phyloP scores from a whole-genome alignment of 306 rosid genomes.

The Trifolium dubium region DNA sequence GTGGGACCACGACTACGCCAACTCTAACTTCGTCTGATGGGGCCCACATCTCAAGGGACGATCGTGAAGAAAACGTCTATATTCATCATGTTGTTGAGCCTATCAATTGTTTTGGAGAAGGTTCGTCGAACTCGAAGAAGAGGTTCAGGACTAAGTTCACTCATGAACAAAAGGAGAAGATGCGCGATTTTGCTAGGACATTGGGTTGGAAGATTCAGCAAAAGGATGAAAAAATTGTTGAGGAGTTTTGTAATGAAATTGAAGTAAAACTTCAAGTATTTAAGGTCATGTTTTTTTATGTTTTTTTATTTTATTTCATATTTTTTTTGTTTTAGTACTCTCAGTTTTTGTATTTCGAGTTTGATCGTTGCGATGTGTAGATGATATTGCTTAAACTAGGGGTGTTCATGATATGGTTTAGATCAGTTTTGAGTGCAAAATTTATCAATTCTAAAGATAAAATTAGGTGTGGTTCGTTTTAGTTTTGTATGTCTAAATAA shows the following conservation, averaged over 20 bases:
- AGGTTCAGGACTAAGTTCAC: slow-evolving; percentile 75
- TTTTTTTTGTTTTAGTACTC: no score
- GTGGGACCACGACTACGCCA: not conserved
- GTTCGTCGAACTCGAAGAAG: slow-evolving; percentile 45
- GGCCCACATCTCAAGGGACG: not conserved
- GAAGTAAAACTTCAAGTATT: slow-evolving; percentile 83
- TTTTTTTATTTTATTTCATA: no score
- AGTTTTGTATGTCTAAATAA: no score
- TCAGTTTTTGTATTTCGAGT: not conserved
- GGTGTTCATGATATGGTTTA: no score
- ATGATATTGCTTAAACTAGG: no score
- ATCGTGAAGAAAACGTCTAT: not conserved
- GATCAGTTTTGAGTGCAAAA: no score
- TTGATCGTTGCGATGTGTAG: no score
- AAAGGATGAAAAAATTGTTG: slow-evolving; percentile 64
- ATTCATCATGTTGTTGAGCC: not conserved
- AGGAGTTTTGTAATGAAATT: slow-evolving; percentile 67
- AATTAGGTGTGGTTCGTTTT: no score
- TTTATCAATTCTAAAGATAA: no score
- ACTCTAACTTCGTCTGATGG: not conserved
- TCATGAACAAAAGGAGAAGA: slow-evolving; percentile 73
- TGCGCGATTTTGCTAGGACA: slow-evolving; percentile 69
- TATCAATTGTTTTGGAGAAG: not conserved
- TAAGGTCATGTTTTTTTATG: slow-evolving; percentile 47
- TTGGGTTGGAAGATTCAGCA: slow-evolving; percentile 83